Evolutionary conservation across 768 basidiomycete genomes (phyloP), one percentile per base, ranked within the genome.

Genomic region (Hydnomerulius pinastri): DNA sequence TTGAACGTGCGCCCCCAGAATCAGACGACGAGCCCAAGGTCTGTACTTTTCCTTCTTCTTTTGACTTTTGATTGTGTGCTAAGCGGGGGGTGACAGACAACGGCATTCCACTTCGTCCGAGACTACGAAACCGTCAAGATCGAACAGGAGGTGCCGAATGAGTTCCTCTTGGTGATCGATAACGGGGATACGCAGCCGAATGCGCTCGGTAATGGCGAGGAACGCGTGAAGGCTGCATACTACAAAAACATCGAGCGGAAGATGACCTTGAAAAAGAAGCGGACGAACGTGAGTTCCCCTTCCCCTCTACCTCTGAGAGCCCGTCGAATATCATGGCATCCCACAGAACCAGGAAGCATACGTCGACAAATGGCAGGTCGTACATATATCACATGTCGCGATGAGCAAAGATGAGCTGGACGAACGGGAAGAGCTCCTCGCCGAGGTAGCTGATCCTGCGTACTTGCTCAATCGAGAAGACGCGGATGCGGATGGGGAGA

Each of bases 241-340:
- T 92, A 92, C 71, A 93, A 91, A 70, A 86, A 85, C 62, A 90
- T 93, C 46, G 89, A 91, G 70, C 82, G 90, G 39, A 92, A 92
- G 71, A 92, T 92, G 85, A 75, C 81, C 20, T 73, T 93, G 35
- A 92, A 92, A 70, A 92, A 91, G 74, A 90, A 85, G 67, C 82
- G 91, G 7, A 80, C 80, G 15, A 88, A 89, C 64, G 90, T 91
- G 54, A 66, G 81, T 74, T 15, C 37, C n/a, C 10, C 12, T 4
- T 4, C 7, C 10, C 40, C 20, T 48, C n/a, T 29, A n/a, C 11
- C 40, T 51, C 37, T 21, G 15, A 43, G 30, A 47, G 10, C 38
- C 51, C 15, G 21, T 18, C 33, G 27, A 49, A 17, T 41, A 43
- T 51, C 12, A 51, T 39, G 12, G 13, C 18, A 15, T 35, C 30